Percentiles rank a stretch among this genome's conserved stretches.
Evolutionary conservation across 2,329 filamentous ascomycete species (phyloP).

Genomic region (Blastomyces gilchristii): DNA sequence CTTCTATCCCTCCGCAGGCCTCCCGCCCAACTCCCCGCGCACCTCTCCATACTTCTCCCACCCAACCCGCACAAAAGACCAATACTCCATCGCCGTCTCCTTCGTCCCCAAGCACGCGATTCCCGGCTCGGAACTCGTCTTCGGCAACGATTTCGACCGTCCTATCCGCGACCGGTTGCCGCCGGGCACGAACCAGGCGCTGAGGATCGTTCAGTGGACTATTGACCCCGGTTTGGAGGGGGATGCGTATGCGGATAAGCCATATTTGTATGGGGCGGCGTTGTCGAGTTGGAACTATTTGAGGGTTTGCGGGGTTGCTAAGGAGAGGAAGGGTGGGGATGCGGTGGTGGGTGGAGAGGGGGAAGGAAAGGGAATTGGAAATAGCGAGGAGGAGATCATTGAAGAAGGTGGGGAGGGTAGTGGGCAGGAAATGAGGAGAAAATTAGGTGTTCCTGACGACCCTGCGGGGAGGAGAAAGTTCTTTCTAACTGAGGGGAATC

Average conservation of each 20-base stretch:
- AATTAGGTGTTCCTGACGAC: constrained; percentile 43
- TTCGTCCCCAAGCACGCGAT: constrained; percentile 63
- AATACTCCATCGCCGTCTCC: constrained; percentile 73
- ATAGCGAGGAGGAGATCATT: constrained; percentile 35
- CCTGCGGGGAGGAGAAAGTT: constrained; percentile 49
- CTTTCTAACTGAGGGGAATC: constrained; percentile 48
- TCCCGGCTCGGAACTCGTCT: constrained; percentile 63
- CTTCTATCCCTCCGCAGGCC: constrained; percentile 1
- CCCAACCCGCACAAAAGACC: constrained; percentile 60
- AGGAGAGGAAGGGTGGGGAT: constrained; percentile 24
- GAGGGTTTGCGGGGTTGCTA: constrained; percentile 47
- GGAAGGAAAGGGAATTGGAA: constrained; percentile 33
- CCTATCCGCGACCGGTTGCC: constrained; percentile 80
- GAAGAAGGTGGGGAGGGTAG: too few species aligned
- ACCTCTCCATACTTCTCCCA: constrained; percentile 69
- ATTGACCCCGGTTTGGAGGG: constrained; percentile 86
- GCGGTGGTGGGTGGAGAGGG: constrained; percentile 20
- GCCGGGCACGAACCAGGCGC: constrained; percentile 72
- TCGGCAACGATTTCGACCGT: constrained; percentile 91
- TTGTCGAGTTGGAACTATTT: constrained; percentile 71
- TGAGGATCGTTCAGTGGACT: constrained; percentile 79
- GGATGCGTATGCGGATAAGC: constrained; percentile 76
- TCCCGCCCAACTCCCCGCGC: constrained; percentile 53
- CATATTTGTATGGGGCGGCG: constrained; percentile 75
- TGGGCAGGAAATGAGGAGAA: constrained; percentile 33